phyloP scores from a whole-genome alignment of 2,329 filamentous ascomycete genomes.

The Paraconiothyrium brasiliense region DNA sequence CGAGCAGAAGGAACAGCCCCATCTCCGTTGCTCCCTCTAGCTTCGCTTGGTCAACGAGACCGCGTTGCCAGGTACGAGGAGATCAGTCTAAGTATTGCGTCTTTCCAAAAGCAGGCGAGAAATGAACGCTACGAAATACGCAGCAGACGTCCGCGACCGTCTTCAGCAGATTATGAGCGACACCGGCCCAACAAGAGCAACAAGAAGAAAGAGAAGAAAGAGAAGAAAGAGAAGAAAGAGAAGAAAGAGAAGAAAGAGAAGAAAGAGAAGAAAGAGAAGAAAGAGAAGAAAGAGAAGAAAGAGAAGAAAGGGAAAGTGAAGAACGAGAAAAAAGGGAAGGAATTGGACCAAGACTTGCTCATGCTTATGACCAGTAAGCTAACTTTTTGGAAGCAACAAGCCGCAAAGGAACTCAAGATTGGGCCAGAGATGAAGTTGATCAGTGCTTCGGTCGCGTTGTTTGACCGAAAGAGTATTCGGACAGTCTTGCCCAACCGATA shows the following conservation, averaged over 20 bases:
- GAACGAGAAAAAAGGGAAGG: background rate
- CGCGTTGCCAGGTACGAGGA: too few relatives aligned
- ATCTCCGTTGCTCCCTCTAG: too few relatives aligned
- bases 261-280: background rate
- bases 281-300: background rate
- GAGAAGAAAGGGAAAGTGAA: background rate
- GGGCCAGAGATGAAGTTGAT: conserved; percentile 2
- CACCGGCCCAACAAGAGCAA: too few relatives aligned
- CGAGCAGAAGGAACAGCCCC: too few relatives aligned
- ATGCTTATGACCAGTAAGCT: background rate
- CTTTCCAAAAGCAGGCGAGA: too few relatives aligned
- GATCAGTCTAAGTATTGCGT: too few relatives aligned
- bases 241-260: too few relatives aligned
- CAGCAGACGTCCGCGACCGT: too few relatives aligned
- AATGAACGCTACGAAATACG: too few relatives aligned
- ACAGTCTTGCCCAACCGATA: conserved; percentile 19
- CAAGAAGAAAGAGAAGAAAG: background rate
- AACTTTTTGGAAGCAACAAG: conserved; percentile 14
- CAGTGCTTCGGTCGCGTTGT: background rate
- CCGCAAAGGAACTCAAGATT: conserved; percentile 16
- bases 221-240: too few relatives aligned
- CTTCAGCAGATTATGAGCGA: too few relatives aligned
- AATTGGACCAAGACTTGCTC: background rate
- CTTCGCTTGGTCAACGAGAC: too few relatives aligned
- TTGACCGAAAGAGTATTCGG: conserved; percentile 14